Conservation (phyloP, 345 rosid genomes). For the Eucalyptus tenuipes region DNA sequence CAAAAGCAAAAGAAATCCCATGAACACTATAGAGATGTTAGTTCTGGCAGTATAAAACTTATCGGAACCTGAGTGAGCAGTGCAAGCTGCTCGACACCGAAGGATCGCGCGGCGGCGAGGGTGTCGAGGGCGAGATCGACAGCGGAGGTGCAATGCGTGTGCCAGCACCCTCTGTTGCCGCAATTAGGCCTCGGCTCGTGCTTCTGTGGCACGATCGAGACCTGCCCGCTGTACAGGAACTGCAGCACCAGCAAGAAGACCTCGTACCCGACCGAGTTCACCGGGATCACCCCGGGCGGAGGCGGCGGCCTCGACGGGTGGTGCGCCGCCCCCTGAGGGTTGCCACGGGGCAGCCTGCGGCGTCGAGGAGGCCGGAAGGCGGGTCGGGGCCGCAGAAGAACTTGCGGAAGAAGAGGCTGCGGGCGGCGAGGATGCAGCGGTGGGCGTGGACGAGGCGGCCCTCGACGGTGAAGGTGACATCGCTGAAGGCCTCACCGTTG, state of each 20-base stretch:
- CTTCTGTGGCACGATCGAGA: conserved; percentile 91
- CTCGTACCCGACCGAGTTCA: conserved; percentile 95
- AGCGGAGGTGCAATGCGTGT: conserved; percentile 97
- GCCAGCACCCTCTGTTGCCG: conserved; percentile 97
- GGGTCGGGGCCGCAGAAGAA: conserved; percentile 87
- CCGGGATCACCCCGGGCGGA: conserved; percentile 46
- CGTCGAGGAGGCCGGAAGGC: conserved; percentile 42
- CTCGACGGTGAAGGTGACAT: conserved; percentile 95
- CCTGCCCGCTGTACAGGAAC: conserved; percentile 97
- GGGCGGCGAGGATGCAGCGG: conserved; percentile 93
- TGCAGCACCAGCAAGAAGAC: conserved; percentile 87
- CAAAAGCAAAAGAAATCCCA: background rate
- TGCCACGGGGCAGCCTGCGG: conserved; percentile 16
- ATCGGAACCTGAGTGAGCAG: conserved; percentile 79
- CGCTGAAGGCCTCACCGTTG: conserved; percentile 99
- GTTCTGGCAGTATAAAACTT: background rate
- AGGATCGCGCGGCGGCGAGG: conserved; percentile 88
- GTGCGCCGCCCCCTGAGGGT: conserved; percentile 7
- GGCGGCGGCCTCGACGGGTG: conserved; percentile 23
- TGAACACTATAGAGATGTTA: background rate
- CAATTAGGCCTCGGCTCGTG: conserved; percentile 95
- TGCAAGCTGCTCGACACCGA: conserved; percentile 98
- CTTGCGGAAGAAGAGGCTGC: conserved; percentile 88
- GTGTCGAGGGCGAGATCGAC: conserved; percentile 98
- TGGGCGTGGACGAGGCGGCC: conserved; percentile 96